A percentile compares a stretch with the other conserved stretches of the same genome.
Evolutionary conservation across 2,329 filamentous ascomycete genomes (phyloP).

Genomic region (Aspergillus niger): DNA sequence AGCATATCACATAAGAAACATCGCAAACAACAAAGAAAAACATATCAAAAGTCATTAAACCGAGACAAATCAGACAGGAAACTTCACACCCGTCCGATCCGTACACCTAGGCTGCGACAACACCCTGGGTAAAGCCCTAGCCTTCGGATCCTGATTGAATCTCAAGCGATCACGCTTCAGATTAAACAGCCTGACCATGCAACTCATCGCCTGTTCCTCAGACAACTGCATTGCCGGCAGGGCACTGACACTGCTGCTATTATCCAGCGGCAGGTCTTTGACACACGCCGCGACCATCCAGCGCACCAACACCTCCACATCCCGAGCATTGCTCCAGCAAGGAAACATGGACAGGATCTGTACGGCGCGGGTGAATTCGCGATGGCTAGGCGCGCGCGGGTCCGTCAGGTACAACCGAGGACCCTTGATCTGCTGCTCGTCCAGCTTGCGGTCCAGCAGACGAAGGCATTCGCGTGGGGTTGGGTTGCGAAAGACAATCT

Average conservation of each 20-base stretch:
- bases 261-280: constrained; percentile 19
- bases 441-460: constrained; percentile 20
- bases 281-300: constrained; percentile 24
- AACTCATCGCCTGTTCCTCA: constrained; percentile 24
- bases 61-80: constrained; percentile 16
- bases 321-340: constrained; percentile 24
- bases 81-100: constrained; percentile 19
- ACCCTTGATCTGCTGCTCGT: constrained; percentile 17
- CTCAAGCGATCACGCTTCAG: constrained; percentile 23
- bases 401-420: constrained; percentile 18
- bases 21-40: too few species aligned
- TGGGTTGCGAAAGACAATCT: constrained; percentile 23
- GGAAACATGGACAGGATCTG: constrained; percentile 26
- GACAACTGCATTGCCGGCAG: constrained; percentile 11
- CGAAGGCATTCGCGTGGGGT: constrained; percentile 24
- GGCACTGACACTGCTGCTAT: neutral
- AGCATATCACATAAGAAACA: too few species aligned
- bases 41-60: too few species aligned
- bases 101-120: constrained; percentile 21
- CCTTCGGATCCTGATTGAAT: constrained; percentile 23
- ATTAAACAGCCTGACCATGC: constrained; percentile 23
- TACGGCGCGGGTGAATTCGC: constrained; percentile 24
- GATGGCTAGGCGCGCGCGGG: constrained; percentile 16
- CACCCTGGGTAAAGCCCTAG: constrained; percentile 19
- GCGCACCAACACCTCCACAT: constrained; percentile 20